Percentiles rank a stretch among this genome's conserved stretches.
These are phyloP conservation scores for Trichoderma koningiopsis DNA, from an alignment of 2,329 filamentous ascomycete species.

Conservation along the genomic window DNA sequence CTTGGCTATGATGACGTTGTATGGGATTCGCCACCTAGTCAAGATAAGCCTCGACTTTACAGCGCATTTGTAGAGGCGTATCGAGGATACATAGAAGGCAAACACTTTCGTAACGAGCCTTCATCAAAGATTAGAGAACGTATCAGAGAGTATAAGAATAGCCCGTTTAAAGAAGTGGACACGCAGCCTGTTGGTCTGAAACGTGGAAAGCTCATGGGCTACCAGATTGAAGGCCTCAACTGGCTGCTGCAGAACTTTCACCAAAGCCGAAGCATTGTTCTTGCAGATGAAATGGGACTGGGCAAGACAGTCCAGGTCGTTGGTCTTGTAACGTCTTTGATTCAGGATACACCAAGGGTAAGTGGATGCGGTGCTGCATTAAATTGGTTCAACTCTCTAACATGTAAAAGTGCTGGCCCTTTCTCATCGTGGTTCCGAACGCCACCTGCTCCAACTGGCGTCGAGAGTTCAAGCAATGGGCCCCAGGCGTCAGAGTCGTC, in stretches of 20 bases:
- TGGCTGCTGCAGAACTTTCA: constrained; percentile 95
- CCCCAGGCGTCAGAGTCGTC: constrained; percentile 82
- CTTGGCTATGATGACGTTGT: constrained; percentile 87
- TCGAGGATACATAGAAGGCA: constrained; percentile 79
- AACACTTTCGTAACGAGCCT: constrained; percentile 64
- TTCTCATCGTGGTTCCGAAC: constrained; percentile 90
- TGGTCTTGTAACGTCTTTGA: constrained; percentile 73
- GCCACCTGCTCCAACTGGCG: constrained; percentile 98
- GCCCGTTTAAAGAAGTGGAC: constrained; percentile 69
- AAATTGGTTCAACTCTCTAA: constrained; percentile 25
- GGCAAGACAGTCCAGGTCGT: constrained; percentile 97
- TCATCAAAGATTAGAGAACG: constrained; percentile 65
- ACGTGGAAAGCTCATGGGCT: constrained; percentile 85
- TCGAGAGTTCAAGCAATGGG: constrained; percentile 92
- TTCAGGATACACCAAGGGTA: constrained; percentile 62
- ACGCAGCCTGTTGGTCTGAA: constrained; percentile 73
- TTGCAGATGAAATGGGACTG: constrained; percentile 97
- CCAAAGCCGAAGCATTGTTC: constrained; percentile 77
- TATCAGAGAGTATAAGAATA: constrained; percentile 65
- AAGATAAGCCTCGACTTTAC: constrained; percentile 68
- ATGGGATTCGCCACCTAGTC: constrained; percentile 79
- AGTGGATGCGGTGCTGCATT: neutral
- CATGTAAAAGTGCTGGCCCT: constrained; percentile 72
- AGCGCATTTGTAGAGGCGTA: constrained; percentile 81
- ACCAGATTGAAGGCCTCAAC: constrained; percentile 90